phyloP scores from a whole-genome alignment of 1,139 yeast genomes.

The Yamadazyma triangularis region DNA sequence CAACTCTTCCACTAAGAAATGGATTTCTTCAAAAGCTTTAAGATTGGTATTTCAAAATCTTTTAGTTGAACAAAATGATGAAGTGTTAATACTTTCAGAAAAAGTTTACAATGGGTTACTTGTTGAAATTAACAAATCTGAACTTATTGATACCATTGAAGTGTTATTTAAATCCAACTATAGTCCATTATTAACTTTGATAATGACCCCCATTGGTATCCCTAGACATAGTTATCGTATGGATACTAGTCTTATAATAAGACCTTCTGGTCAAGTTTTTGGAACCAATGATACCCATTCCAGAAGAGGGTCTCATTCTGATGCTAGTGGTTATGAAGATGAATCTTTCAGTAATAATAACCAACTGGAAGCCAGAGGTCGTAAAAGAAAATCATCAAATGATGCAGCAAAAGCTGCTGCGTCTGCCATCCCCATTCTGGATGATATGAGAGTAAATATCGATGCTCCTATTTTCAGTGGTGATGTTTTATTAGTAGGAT shows the following conservation, averaged over 20 bases:
- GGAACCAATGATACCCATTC: conserved; percentile 16
- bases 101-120: conserved; percentile 59
- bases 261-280: conserved; percentile 70
- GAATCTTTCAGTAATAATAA: conserved; percentile 13
- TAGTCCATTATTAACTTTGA: conserved; percentile 58
- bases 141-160: conserved; percentile 32
- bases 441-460: conserved; percentile 68
- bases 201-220: conserved; percentile 93
- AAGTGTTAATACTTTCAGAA: conserved; percentile 61
- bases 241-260: conserved; percentile 68
- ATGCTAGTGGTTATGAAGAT: conserved; percentile 11
- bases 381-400: conserved; percentile 30
- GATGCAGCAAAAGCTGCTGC: conserved; percentile 9
- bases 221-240: conserved; percentile 84
- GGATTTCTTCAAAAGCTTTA: conserved; percentile 74
- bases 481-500: conserved; percentile 82
- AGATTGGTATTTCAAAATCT: conserved; percentile 83
- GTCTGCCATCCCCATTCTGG: conserved; percentile 49
- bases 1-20: conserved; percentile 59
- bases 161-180: conserved; percentile 49
- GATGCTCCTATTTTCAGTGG: conserved; percentile 93
- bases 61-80: conserved; percentile 80
- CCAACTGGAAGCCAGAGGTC: conserved; percentile 20
- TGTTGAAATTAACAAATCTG: conserved; percentile 33
- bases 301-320: conserved; percentile 14